Evolutionary conservation across 768 basidiomycete species (phyloP), one percentile per base, ranked within the genome.

Genomic region (Galerina sulciceps): DNA sequence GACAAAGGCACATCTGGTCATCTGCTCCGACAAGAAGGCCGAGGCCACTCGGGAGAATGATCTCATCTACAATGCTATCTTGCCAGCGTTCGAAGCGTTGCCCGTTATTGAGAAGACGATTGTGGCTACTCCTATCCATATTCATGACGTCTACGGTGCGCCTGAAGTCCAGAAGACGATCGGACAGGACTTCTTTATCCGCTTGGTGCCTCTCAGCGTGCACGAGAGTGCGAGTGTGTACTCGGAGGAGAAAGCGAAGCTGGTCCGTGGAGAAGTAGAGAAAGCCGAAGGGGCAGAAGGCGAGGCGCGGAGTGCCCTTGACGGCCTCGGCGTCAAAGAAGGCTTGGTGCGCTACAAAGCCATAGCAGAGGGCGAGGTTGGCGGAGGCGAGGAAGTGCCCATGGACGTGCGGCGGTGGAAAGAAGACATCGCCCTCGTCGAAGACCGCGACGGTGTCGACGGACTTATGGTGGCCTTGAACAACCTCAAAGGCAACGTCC

Each of bases 241-340:
- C 73, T 96, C 94, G 0, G 97, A 99, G 73, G 97, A 99, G 76
- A 99, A 99, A 77, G 97, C 96, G 18, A 99, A 99, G 73, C 72
- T 81, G 23, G 94, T 95, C 8, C 82, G 97, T 40, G 85, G 80
- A 5, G 95, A 99, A 71, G 91, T 90, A 8, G 96, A 98, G 78
- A 85, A 87, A 52, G 89, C 87, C 0, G 96, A 98, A 61, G 77
- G 85, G 20, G 88, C 90, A 0, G 94, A 97, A 68, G 89, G 81
- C 5, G 93, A 96, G 71, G 83, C 85, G 35, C 78, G 85, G 62
- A 91, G 91, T 46, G 86, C 87, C 20, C 71, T 99, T 51, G 95
- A 96, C 47, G 86, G 87, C 26, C 78, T 96, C 60, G 92, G 91
- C 0, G 82, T 99, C 34, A 89, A 89, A 61, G 84, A 85, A 31